These are phyloP conservation scores for Hypoxylon sp. DNA, from an alignment of 2,329 filamentous ascomycete species.

Conservation along the genomic window DNA sequence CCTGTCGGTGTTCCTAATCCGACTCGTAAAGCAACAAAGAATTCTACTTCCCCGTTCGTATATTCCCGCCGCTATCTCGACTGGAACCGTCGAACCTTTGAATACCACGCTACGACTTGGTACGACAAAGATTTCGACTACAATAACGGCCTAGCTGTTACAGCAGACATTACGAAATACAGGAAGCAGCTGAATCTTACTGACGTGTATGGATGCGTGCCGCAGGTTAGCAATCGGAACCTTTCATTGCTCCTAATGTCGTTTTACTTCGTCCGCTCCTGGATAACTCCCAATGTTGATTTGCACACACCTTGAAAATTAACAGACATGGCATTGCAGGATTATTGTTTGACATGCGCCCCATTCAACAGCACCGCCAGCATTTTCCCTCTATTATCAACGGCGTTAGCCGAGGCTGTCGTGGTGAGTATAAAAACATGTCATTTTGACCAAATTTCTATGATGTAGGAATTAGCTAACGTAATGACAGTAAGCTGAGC, in stretches of 20 bases:
- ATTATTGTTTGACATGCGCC: slow-evolving; percentile 71
- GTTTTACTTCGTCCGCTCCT: not conserved
- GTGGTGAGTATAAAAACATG: too few species aligned
- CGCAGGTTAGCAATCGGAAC: slow-evolving; percentile 52
- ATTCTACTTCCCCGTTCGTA: slow-evolving; percentile 57
- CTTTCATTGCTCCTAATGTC: slow-evolving; percentile 1
- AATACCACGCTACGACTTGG: slow-evolving; percentile 70
- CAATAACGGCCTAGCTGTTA: slow-evolving; percentile 61
- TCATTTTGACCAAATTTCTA: too few species aligned
- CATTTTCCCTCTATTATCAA: slow-evolving; percentile 68
- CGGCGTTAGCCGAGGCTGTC: slow-evolving; percentile 66
- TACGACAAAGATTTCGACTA: slow-evolving; percentile 67
- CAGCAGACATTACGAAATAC: slow-evolving; percentile 64
- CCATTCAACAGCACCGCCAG: slow-evolving; percentile 67
- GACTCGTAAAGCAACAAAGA: slow-evolving; percentile 58
- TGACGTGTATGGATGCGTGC: slow-evolving; percentile 71
- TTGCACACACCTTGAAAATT: not conserved
- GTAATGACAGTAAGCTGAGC: too few species aligned
- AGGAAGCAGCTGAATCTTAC: slow-evolving; percentile 70
- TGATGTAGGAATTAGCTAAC: too few species aligned
- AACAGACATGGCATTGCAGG: slow-evolving; percentile 45
- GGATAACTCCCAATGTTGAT: not conserved
- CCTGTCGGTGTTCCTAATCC: slow-evolving; percentile 58
- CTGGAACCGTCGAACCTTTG: slow-evolving; percentile 77
- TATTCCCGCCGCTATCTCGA: slow-evolving; percentile 76